phyloP scores from a whole-genome alignment of 495 filamentous ascomycete genomes.

The Neurospora sp. region DNA sequence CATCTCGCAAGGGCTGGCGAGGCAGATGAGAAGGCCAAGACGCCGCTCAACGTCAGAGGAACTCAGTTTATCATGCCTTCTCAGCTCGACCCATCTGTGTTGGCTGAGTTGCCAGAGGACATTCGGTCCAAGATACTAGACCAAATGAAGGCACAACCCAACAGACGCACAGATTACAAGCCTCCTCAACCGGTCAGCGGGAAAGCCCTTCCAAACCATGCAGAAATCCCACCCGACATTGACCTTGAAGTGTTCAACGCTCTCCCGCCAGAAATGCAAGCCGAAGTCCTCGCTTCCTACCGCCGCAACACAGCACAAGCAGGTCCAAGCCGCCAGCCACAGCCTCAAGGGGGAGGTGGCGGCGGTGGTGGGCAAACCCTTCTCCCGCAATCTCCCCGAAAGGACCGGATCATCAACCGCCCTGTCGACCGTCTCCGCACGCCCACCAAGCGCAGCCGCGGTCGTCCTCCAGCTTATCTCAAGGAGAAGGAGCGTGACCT shows the following conservation, averaged over 20 bases:
- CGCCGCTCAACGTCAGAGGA: conserved; percentile 64
- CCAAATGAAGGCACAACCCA: conserved; percentile 12
- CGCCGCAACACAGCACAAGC: conserved; percentile 4
- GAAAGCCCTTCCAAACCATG: not conserved
- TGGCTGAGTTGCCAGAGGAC: conserved; percentile 69
- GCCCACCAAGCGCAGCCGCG: conserved; percentile 46
- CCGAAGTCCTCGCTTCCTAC: conserved; percentile 69
- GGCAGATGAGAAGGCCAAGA: conserved; percentile 47
- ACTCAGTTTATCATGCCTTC: conserved; percentile 85
- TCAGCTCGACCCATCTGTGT: conserved; percentile 61
- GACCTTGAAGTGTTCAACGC: conserved; percentile 67
- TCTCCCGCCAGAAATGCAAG: conserved; percentile 72
- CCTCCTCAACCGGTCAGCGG: not conserved
- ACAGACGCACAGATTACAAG: conserved; percentile 13
- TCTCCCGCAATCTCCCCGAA: conserved; percentile 50
- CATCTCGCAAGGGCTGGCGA: conserved; percentile 44
- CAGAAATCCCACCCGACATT: conserved; percentile 41
- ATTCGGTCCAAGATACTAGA: conserved; percentile 63
- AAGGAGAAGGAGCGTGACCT: not conserved
- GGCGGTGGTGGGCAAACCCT: conserved; percentile 27
- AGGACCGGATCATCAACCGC: conserved; percentile 35
- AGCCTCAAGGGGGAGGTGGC: not conserved
- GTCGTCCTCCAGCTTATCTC: not conserved
- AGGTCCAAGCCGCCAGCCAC: conserved; percentile 12
- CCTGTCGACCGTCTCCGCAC: conserved; percentile 18